These are phyloP conservation scores for Phaeosphaeriaceae sp. DNA, from an alignment of 2,329 filamentous ascomycete species.

Conservation along the genomic window DNA sequence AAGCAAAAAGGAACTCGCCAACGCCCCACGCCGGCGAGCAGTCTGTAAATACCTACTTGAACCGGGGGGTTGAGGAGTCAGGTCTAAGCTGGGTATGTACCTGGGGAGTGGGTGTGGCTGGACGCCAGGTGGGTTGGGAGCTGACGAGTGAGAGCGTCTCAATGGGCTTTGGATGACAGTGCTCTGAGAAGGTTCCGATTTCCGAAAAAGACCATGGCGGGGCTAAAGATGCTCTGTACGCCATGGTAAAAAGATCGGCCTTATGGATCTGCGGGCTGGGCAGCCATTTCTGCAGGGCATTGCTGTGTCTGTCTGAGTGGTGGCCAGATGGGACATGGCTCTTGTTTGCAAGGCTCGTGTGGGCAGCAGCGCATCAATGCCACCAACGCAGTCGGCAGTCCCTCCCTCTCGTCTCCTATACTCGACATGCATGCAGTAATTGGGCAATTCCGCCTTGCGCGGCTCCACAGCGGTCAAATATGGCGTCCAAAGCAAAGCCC, in stretches of 20 bases:
- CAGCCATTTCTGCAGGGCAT: slow-evolving; percentile 44
- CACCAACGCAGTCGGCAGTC: neutral
- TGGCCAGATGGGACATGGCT: slow-evolving; percentile 4
- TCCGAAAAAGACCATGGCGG: slow-evolving; percentile 43
- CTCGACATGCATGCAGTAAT: neutral
- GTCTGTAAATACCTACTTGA: slow-evolving; percentile 38
- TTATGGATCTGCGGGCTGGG: slow-evolving; percentile 44
- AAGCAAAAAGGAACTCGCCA: slow-evolving; percentile 39
- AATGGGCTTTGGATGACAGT: slow-evolving; percentile 30
- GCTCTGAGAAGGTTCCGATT: slow-evolving; percentile 44
- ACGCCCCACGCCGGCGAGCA: slow-evolving; percentile 44
- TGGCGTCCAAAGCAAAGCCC: slow-evolving; percentile 23
- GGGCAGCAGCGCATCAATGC: slow-evolving; percentile 1
- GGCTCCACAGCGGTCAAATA: slow-evolving; percentile 31
- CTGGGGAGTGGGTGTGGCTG: slow-evolving; percentile 45
- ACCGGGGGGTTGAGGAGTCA: slow-evolving; percentile 30
- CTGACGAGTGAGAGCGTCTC: slow-evolving; percentile 32
- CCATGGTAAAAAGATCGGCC: slow-evolving; percentile 48
- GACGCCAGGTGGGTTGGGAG: slow-evolving; percentile 31
- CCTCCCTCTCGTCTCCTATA: neutral
- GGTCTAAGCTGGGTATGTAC: slow-evolving; percentile 38
- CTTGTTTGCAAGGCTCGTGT: neutral
- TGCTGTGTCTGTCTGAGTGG: slow-evolving; percentile 21
- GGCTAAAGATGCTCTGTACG: slow-evolving; percentile 40
- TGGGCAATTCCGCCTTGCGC: slow-evolving; percentile 14